Evolutionary conservation across 306 rosid genomes (phyloP).

Genomic region (Fragaria nilgerrensis): DNA sequence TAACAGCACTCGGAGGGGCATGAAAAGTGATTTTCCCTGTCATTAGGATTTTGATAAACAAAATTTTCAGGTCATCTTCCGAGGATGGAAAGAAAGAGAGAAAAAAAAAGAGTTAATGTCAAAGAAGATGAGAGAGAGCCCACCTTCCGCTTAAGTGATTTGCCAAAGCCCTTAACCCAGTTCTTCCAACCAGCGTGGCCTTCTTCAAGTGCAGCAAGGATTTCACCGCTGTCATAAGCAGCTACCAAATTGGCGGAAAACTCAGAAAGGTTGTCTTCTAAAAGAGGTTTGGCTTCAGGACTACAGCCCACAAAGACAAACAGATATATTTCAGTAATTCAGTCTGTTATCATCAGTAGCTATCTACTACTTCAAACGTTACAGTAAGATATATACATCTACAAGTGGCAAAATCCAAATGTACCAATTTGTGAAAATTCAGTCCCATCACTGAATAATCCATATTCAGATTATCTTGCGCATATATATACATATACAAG

Average conservation of each 20-base stretch:
- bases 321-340: neutral
- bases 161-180: slow-evolving; percentile 93
- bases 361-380: neutral
- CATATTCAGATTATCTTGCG: neutral
- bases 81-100: neutral
- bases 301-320: slow-evolving; percentile 53
- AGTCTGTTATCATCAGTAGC: neutral
- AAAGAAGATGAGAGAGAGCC: neutral
- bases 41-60: slow-evolving; percentile 14
- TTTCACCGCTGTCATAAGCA: slow-evolving; percentile 80
- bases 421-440: neutral
- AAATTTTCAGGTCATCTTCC: neutral
- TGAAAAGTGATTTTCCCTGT: slow-evolving; percentile 91
- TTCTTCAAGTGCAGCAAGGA: slow-evolving; percentile 70
- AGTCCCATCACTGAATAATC: neutral
- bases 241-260: slow-evolving; percentile 66
- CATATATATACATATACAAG: neutral
- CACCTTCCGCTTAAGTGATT: slow-evolving; percentile 87
- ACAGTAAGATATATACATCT: neutral
- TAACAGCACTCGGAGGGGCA: slow-evolving; percentile 85
- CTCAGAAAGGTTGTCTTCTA: slow-evolving; percentile 73
- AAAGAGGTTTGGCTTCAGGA: slow-evolving; percentile 62
- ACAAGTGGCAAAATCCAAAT: neutral
- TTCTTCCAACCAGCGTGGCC: slow-evolving; percentile 91
- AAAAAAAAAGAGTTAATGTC: neutral